These are phyloP conservation scores for Ustilago xerochloae DNA, from an alignment of 1,284 basidiomycete genomes.

Conservation along the genomic window DNA sequence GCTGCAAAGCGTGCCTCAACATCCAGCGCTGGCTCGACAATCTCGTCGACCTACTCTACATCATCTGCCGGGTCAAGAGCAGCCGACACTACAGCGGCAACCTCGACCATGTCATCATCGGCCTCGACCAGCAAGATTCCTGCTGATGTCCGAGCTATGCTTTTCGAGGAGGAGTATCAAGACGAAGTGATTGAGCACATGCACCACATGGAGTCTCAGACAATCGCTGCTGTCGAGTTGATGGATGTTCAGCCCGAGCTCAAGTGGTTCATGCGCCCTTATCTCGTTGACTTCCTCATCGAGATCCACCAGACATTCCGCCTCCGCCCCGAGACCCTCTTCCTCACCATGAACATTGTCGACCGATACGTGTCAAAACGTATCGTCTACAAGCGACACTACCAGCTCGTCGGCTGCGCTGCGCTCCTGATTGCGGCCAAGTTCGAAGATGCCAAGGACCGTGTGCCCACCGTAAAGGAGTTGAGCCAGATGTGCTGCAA, in stretches of 20 bases:
- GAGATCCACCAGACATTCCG: constrained; percentile 93
- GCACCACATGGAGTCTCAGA: constrained; percentile 92
- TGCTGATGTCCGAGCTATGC: constrained; percentile 43
- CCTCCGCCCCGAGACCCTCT: constrained; percentile 95
- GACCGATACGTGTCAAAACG: constrained; percentile 99
- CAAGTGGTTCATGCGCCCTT: constrained; percentile 87
- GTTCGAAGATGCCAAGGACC: constrained; percentile 98
- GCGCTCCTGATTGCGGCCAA: constrained; percentile 99
- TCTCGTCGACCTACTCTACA: constrained; percentile 29
- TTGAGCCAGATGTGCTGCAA: constrained; percentile 93
- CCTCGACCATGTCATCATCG: constrained; percentile 32
- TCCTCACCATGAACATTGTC: constrained; percentile 97
- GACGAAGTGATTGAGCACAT: constrained; percentile 93
- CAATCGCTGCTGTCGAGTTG: constrained; percentile 86
- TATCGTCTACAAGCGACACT: constrained; percentile 98
- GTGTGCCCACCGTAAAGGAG: constrained; percentile 93
- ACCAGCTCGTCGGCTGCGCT: constrained; percentile 97
- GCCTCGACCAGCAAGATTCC: constrained; percentile 23
- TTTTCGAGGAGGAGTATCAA: constrained; percentile 87
- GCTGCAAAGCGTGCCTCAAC: constrained; percentile 44
- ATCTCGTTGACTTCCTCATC: constrained; percentile 97
- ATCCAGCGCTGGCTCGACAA: constrained; percentile 30
- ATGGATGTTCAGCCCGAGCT: constrained; percentile 99
- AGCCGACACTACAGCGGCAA: constrained; percentile 41
- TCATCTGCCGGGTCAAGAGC: constrained; percentile 24